Conservation (phyloP, 2,329 filamentous ascomycete genomes). For the Penicillium thymicola region DNA sequence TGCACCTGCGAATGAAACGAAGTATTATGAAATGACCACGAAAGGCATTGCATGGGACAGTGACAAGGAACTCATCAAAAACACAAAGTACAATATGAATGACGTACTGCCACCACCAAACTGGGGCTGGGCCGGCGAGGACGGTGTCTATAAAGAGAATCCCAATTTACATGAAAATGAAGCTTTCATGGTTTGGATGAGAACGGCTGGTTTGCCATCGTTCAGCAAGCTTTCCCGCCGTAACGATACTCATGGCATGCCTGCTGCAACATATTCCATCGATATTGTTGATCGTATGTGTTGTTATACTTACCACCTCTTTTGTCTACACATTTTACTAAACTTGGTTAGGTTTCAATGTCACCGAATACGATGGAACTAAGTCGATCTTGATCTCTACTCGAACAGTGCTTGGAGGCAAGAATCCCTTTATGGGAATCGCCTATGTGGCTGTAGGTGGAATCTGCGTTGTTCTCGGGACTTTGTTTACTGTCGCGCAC, state of each 20-base stretch:
- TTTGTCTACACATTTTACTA: slow-evolving; percentile 6
- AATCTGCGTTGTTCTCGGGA: slow-evolving; percentile 83
- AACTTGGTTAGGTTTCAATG: slow-evolving; percentile 67
- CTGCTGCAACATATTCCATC: slow-evolving; percentile 69
- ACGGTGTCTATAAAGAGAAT: slow-evolving; percentile 68
- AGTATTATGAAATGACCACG: slow-evolving; percentile 71
- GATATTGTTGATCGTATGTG: slow-evolving; percentile 74
- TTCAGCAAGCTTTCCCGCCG: slow-evolving; percentile 91
- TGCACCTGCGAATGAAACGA: slow-evolving; percentile 41
- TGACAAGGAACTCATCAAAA: slow-evolving; percentile 74
- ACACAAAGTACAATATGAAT: slow-evolving; percentile 61
- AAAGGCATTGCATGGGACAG: slow-evolving; percentile 81
- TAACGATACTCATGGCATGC: slow-evolving; percentile 70
- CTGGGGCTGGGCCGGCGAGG: slow-evolving; percentile 75
- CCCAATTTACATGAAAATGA: slow-evolving; percentile 74
- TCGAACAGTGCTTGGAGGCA: slow-evolving; percentile 86
- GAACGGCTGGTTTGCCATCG: slow-evolving; percentile 85
- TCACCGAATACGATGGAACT: slow-evolving; percentile 73
- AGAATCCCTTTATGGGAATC: slow-evolving; percentile 93
- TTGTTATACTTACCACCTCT: slow-evolving; percentile 18
- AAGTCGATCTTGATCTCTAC: slow-evolving; percentile 90
- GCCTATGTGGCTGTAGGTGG: slow-evolving; percentile 93
- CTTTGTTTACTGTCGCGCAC: slow-evolving; percentile 84
- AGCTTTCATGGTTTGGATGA: slow-evolving; percentile 97
- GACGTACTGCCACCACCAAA: slow-evolving; percentile 81